Percentiles rank a stretch among this genome's conserved stretches.
Evolutionary conservation across 345 rosid species (phyloP).

Genomic region (Hypericum perforatum): DNA sequence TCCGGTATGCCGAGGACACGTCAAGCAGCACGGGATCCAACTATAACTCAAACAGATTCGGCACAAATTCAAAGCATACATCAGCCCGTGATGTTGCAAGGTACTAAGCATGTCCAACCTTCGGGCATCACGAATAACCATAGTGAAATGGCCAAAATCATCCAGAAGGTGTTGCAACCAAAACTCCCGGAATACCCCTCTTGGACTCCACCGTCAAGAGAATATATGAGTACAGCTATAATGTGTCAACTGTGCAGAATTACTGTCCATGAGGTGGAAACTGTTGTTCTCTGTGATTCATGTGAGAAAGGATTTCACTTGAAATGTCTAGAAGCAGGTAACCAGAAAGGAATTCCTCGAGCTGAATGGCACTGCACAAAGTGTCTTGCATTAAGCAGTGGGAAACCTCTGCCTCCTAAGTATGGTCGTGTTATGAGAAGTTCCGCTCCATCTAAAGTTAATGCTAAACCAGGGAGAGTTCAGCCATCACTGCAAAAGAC

Average conservation of each 20-base stretch:
- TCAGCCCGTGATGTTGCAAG: conserved; percentile 39
- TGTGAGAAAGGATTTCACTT: conserved; percentile 92
- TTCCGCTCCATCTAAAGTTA: conserved; percentile 37
- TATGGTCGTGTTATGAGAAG: conserved; percentile 83
- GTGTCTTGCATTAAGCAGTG: conserved; percentile 53
- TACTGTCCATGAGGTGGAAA: conserved; percentile 62
- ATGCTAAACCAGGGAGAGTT: conserved; percentile 33
- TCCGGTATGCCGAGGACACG: conserved; percentile 17
- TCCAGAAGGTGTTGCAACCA: conserved; percentile 62
- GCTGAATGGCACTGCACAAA: conserved; percentile 87
- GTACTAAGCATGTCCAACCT: conserved; percentile 36
- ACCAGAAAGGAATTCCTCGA: conserved; percentile 61
- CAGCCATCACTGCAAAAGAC: conserved; percentile 53
- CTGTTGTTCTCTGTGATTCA: conserved; percentile 71
- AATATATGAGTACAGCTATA: conserved; percentile 64
- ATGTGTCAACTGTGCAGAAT: conserved; percentile 65
- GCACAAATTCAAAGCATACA: conserved; percentile 38
- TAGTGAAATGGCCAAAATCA: conserved; percentile 55
- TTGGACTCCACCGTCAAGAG: conserved; percentile 94
- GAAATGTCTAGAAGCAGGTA: conserved; percentile 58
- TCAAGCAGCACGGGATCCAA: conserved; percentile 47
- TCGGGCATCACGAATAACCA: conserved; percentile 36
- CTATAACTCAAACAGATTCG: conserved; percentile 38
- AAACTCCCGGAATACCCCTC: conserved; percentile 49
- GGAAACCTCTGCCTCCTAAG: conserved; percentile 84